A percentile compares a stretch with the other conserved stretches of the same genome.
Conservation (phyloP, 2,329 filamentous ascomycete genomes). For the Catunica adiposa region DNA sequence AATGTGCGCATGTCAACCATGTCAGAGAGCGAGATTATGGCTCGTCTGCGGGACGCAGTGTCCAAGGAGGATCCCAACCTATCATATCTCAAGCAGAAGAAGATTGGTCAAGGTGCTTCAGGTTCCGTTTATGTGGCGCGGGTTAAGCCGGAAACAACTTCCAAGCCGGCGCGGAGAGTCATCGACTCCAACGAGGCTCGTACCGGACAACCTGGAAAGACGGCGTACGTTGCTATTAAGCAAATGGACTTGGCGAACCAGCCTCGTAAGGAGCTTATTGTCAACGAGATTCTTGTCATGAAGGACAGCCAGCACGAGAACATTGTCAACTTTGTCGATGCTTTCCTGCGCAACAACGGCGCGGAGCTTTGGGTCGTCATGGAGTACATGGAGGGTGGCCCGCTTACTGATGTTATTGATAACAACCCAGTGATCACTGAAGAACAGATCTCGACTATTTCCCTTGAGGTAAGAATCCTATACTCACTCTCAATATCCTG, state of each 20-base stretch:
- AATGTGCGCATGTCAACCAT: slow-evolving; percentile 98
- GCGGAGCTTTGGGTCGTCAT: slow-evolving; percentile 98
- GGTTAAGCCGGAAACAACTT: slow-evolving; percentile 75
- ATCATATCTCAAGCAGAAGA: slow-evolving; percentile 98
- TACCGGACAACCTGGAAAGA: slow-evolving; percentile 13
- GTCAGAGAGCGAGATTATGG: slow-evolving; percentile 95
- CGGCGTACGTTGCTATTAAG: slow-evolving; percentile 88
- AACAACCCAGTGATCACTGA: slow-evolving; percentile 90
- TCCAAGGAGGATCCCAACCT: slow-evolving; percentile 89
- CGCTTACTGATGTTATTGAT: slow-evolving; percentile 94
- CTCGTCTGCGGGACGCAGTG: slow-evolving; percentile 81
- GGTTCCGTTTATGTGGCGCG: slow-evolving; percentile 96
- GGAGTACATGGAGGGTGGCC: slow-evolving; percentile 99
- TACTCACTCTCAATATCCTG: slow-evolving; percentile 16
- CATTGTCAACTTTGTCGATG: slow-evolving; percentile 97
- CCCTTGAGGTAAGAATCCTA: slow-evolving; percentile 58
- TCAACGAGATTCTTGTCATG: slow-evolving; percentile 99
- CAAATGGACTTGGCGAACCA: slow-evolving; percentile 98
- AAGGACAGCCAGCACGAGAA: slow-evolving; percentile 97
- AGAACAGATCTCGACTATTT: slow-evolving; percentile 95
- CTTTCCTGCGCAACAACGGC: slow-evolving; percentile 87
- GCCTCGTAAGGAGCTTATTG: slow-evolving; percentile 92
- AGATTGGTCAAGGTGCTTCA: slow-evolving; percentile 96
- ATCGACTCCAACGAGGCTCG: slow-evolving; percentile 63
- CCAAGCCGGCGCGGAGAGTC: slow-evolving; percentile 60